Conservation (phyloP, 2,329 filamentous ascomycete species). For the Fusarium chaquense region DNA sequence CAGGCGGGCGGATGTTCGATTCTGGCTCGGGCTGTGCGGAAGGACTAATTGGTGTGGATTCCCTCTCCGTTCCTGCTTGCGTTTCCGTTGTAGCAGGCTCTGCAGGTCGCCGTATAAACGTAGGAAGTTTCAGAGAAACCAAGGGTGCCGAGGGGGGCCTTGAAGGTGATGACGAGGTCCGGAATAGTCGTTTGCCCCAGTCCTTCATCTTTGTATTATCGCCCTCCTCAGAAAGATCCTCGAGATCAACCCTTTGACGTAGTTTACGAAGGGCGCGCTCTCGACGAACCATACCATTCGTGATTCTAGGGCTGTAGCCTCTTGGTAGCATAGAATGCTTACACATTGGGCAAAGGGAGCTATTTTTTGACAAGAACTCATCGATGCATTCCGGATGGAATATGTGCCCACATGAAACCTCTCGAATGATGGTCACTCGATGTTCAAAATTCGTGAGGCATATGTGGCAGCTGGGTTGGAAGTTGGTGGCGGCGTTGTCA, state of each 20-base stretch:
- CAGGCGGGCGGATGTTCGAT: conserved; percentile 27
- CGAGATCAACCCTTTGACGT: conserved; percentile 64
- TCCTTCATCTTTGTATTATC: conserved; percentile 52
- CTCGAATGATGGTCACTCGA: conserved; percentile 78
- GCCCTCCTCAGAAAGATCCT: conserved; percentile 52
- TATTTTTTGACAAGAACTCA: conserved; percentile 80
- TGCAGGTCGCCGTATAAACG: conserved; percentile 25
- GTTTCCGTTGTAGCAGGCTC: conserved; percentile 17
- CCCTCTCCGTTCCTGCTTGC: conserved; percentile 7
- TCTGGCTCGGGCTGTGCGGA: conserved; percentile 25
- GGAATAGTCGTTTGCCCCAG: conserved; percentile 54
- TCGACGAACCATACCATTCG: conserved; percentile 86
- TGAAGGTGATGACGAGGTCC: conserved; percentile 39
- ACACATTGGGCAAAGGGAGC: conserved; percentile 91
- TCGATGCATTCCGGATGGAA: conserved; percentile 95
- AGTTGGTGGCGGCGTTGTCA: conserved; percentile 64
- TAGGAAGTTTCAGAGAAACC: conserved; percentile 42
- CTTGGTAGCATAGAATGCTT: conserved; percentile 83
- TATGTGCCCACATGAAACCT: conserved; percentile 90
- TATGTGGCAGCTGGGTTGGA: conserved; percentile 89
- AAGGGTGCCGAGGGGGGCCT: conserved; percentile 44
- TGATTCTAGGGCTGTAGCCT: conserved; percentile 76
- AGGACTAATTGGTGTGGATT: conserved; percentile 9
- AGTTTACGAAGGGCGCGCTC: conserved; percentile 76
- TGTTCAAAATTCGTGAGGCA: conserved; percentile 85